Evolutionary conservation across 2,329 filamentous ascomycete genomes (phyloP).

Genomic region (Fusarium duplospermum): DNA sequence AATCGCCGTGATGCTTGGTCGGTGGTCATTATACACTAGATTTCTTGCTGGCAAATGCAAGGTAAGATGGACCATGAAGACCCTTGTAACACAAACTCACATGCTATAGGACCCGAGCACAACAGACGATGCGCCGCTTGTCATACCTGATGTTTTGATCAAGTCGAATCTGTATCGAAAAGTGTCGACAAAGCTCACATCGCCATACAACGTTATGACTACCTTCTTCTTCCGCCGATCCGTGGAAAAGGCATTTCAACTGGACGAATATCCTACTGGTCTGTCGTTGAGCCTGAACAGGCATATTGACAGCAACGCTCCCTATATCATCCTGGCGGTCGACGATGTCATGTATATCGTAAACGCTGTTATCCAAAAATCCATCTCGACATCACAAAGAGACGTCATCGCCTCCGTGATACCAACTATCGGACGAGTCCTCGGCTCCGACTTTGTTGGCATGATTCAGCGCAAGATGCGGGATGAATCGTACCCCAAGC

Average conservation of each 20-base stretch:
- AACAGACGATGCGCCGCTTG: slow-evolving; percentile 67
- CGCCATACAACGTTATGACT: slow-evolving; percentile 90
- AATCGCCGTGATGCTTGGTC: slow-evolving; percentile 89
- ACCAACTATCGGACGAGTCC: slow-evolving; percentile 81
- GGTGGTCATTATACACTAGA: slow-evolving; percentile 91
- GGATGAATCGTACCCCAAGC: slow-evolving; percentile 90
- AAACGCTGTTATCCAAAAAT: slow-evolving; percentile 88
- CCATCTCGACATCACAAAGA: slow-evolving; percentile 86
- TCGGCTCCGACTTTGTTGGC: slow-evolving; percentile 90
- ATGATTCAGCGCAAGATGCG: slow-evolving; percentile 99
- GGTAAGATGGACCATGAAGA: slow-evolving; percentile 58
- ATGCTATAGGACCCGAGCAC: slow-evolving; percentile 59
- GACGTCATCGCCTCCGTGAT: slow-evolving; percentile 82
- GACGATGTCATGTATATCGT: slow-evolving; percentile 99
- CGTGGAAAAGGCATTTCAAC: slow-evolving; percentile 96
- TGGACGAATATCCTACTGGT: slow-evolving; percentile 87
- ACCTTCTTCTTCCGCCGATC: slow-evolving; percentile 97
- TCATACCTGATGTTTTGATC: slow-evolving; percentile 77
- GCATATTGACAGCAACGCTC: slow-evolving; percentile 79
- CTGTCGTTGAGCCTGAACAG: slow-evolving; percentile 81
- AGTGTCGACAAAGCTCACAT: slow-evolving; percentile 76
- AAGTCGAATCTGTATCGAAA: slow-evolving; percentile 87
- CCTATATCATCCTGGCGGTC: slow-evolving; percentile 93
- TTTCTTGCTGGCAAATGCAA: slow-evolving; percentile 90
- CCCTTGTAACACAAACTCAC: slow-evolving; percentile 20